A percentile compares a stretch with the other conserved stretches of the same genome.
phyloP scores from a whole-genome alignment of 140 eudicot genomes.

The Stevia rebaudiana region DNA sequence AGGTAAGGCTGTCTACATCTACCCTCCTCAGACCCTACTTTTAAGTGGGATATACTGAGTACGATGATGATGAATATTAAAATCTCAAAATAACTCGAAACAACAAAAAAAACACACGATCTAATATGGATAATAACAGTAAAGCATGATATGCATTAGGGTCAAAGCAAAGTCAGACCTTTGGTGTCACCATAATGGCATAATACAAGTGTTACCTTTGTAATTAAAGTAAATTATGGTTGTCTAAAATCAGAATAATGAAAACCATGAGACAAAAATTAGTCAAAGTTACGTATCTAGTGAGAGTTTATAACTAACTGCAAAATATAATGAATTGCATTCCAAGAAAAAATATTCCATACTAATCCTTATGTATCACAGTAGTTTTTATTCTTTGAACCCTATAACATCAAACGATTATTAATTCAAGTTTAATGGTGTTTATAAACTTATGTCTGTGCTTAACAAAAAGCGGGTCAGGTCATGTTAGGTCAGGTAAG shows the following conservation, averaged over 20 bases:
- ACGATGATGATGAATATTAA: too few relatives aligned
- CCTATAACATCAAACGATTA: neutral
- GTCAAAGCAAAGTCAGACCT: neutral
- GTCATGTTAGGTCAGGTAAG: too few relatives aligned
- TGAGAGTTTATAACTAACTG: neutral
- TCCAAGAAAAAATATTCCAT: neutral
- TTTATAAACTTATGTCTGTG: neutral
- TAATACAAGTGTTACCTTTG: neutral
- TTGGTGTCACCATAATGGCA: neutral
- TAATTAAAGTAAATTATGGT: neutral
- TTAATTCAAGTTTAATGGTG: neutral
- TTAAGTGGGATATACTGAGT: too few relatives aligned
- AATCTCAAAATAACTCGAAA: too few relatives aligned
- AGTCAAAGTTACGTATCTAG: neutral
- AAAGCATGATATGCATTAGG: neutral
- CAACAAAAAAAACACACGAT: slow-evolving; percentile 10
- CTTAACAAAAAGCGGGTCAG: neutral
- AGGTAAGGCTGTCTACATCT: too few relatives aligned
- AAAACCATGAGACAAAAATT: neutral
- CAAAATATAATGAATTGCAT: neutral
- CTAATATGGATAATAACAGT: neutral
- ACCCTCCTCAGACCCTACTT: too few relatives aligned
- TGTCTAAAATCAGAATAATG: neutral
- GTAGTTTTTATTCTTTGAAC: slow-evolving; percentile 1
- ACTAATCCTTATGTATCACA: neutral